phyloP scores from a whole-genome alignment of 2,329 filamentous ascomycete species.

The Monosporascus sp. region DNA sequence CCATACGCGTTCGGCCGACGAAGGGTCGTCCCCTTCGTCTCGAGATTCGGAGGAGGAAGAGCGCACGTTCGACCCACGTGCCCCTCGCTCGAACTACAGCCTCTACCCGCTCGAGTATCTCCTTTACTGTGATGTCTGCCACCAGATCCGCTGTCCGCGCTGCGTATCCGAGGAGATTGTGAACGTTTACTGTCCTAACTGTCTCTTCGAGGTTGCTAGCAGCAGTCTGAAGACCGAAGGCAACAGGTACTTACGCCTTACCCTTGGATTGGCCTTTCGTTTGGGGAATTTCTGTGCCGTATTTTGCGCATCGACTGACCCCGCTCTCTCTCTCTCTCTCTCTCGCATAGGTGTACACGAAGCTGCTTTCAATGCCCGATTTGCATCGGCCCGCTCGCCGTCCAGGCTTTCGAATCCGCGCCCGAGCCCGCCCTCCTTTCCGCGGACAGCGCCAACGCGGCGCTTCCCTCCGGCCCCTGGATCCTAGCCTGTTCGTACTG shows the following conservation, averaged over 20 bases:
- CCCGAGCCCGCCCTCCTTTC: constrained; percentile 40
- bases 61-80: constrained; percentile 78
- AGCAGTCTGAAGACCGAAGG: constrained; percentile 89
- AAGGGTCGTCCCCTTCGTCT: constrained; percentile 5
- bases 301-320: neutral
- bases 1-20: constrained; percentile 24
- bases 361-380: constrained; percentile 95
- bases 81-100: constrained; percentile 81
- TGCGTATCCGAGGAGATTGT: constrained; percentile 92
- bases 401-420: constrained; percentile 63
- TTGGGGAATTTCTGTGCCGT: too few relatives aligned
- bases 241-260: constrained; percentile 63
- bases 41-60: constrained; percentile 48
- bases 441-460: constrained; percentile 35
- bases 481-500: constrained; percentile 86
- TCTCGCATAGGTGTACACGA: constrained; percentile 66
- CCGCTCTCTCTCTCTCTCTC: neutral
- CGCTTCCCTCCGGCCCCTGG: constrained; percentile 51
- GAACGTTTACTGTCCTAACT: constrained; percentile 92
- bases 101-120: constrained; percentile 91
- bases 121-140: constrained; percentile 95
- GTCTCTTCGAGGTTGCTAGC: constrained; percentile 91
- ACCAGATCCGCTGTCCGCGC: constrained; percentile 88
- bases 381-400: constrained; percentile 74
- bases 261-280: neutral